A percentile compares a stretch with the other conserved stretches of the same genome.
Conservation (phyloP, 1,284 basidiomycete genomes). For the Phlebopus sp. region DNA sequence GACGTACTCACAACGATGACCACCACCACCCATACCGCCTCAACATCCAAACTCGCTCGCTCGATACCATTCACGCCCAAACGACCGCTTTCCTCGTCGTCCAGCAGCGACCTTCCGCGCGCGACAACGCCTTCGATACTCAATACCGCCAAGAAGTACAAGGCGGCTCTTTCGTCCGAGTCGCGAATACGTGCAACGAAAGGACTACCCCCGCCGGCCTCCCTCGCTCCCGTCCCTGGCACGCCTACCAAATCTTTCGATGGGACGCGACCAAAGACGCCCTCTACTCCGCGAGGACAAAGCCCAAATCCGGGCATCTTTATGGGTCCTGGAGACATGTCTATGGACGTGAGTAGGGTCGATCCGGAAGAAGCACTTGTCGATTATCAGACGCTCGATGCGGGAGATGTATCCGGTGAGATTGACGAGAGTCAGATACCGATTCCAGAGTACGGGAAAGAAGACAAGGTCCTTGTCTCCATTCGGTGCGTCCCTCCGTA, state of each 20-base stretch:
- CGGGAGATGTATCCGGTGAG: slow-evolving; percentile 62
- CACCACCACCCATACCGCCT: slow-evolving; percentile 14
- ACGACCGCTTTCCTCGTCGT: slow-evolving; percentile 41
- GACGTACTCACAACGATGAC: slow-evolving; percentile 5
- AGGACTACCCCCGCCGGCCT: slow-evolving; percentile 33
- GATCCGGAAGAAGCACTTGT: slow-evolving; percentile 75
- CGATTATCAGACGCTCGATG: slow-evolving; percentile 68
- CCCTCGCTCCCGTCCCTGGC: slow-evolving; percentile 47
- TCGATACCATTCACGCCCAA: slow-evolving; percentile 53
- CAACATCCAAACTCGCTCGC: slow-evolving; percentile 31
- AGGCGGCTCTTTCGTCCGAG: slow-evolving; percentile 60
- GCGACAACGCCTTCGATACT: slow-evolving; percentile 41
- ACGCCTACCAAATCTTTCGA: slow-evolving; percentile 47
- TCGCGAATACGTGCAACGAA: slow-evolving; percentile 43
- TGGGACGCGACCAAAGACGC: slow-evolving; percentile 51
- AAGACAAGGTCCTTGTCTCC: slow-evolving; percentile 88
- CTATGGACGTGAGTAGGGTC: slow-evolving; percentile 68
- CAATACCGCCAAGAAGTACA: slow-evolving; percentile 62
- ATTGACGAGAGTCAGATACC: slow-evolving; percentile 54
- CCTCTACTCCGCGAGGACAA: slow-evolving; percentile 44
- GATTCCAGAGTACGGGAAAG: slow-evolving; percentile 50
- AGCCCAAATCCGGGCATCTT: slow-evolving; percentile 47
- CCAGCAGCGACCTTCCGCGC: slow-evolving; percentile 20
- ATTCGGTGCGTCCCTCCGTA: slow-evolving; percentile 52
- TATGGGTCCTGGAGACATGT: slow-evolving; percentile 52